Evolutionary conservation across 2,329 filamentous ascomycete genomes (phyloP), one percentile per base, ranked within the genome.

Genomic region (Sordariomycetes sp.): DNA sequence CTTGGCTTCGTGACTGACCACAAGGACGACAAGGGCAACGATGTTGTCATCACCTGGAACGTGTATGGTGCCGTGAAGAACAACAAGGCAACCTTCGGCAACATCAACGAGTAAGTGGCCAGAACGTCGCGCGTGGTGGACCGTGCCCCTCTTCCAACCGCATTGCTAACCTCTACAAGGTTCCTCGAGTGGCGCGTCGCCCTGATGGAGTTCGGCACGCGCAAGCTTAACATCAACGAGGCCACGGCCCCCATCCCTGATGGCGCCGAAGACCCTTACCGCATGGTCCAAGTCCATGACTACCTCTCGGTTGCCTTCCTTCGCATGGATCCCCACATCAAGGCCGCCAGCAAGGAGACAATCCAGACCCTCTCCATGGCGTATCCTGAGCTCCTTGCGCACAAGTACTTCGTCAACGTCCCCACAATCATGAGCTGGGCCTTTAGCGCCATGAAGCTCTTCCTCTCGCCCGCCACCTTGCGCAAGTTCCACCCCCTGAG

Each of bases 341-440:
- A 88, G 70, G 78, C 83, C 3, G 87, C 89, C 17, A 87, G 83
- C 62, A 85, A 83, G 65, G 84, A 91, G 73, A 91, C 89, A 45
- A 95, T 96, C 68, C 79, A 87, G 60, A 78, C 87, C 55, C 90
- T 96, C 68, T 81, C 85, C 55, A 84, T 81, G 63, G 87, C 88
- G 62, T 96, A 96, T 73, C 91, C 92, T 0, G 92, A 96, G 74
- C 82, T 95, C 10, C 79, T 96, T 25, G 60, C 66, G 8, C 76
- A 92, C 74, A 96, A 96, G 76, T 96, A 91, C 78, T 96, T 96
- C 68, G 87, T 96, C 73, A 96, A 96, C 65, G 89, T 96, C 6
- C 92, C 92, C 0, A 72, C 85, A 58, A 77, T 96, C 65, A 96
- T 96, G 91, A 88, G 89, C 58, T 96, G 91, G 78, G 80, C 90